These are phyloP conservation scores for Pueraria montana DNA, from an alignment of 306 rosid species.

Conservation along the genomic window DNA sequence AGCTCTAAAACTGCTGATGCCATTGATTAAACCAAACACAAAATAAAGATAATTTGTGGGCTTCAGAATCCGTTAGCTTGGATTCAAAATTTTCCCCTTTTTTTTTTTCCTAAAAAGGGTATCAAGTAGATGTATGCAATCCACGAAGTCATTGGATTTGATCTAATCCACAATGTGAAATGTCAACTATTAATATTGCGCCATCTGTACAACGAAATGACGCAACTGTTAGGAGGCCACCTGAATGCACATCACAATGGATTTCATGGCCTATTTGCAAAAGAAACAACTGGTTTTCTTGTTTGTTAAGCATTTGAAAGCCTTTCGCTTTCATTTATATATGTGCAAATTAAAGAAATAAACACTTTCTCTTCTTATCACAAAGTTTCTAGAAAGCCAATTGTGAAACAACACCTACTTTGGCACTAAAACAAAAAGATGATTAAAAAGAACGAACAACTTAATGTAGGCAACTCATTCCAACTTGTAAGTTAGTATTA, in stretches of 20 bases:
- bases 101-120: not conserved
- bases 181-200: slow-evolving; percentile 22
- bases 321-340: slow-evolving; percentile 45
- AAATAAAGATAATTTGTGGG: slow-evolving; percentile 54
- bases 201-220: slow-evolving; percentile 47
- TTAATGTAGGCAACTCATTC: slow-evolving; percentile 26
- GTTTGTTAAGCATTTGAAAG: slow-evolving; percentile 66
- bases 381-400: slow-evolving; percentile 50
- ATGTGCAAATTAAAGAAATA: slow-evolving; percentile 40
- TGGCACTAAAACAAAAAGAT: slow-evolving; percentile 25
- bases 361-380: slow-evolving; percentile 51
- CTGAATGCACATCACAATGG: slow-evolving; percentile 29
- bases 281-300: slow-evolving; percentile 62
- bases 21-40: slow-evolving; percentile 54
- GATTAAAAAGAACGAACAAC: not conserved
- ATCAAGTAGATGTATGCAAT: slow-evolving; percentile 34
- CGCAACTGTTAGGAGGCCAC: slow-evolving; percentile 36
- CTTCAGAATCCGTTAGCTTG: slow-evolving; percentile 48
- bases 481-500: not conserved
- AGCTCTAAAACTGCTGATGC: slow-evolving; percentile 49
- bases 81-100: slow-evolving; percentile 10
- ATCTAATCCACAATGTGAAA: slow-evolving; percentile 52
- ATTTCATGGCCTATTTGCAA: slow-evolving; percentile 40
- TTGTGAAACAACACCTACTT: slow-evolving; percentile 46
- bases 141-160: slow-evolving; percentile 52